Base-by-base conservation (phyloP, 1,284 basidiomycete genomes). In the Ceratobasidium theobromae region DNA sequence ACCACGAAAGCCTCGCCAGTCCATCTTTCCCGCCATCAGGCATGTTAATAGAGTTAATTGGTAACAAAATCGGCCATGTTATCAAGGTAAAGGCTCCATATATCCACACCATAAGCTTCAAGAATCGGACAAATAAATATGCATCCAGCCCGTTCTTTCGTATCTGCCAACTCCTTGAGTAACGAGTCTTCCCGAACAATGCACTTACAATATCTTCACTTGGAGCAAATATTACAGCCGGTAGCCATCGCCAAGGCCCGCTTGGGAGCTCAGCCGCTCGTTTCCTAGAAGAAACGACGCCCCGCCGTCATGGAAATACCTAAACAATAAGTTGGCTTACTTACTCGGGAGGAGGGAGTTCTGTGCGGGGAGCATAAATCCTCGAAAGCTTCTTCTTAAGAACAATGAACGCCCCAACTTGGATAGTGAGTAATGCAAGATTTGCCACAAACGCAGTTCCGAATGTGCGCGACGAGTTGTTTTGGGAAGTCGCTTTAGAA, bases 91-190 rank as follows among this genome's bases (percentile, higher is more conserved):
- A 70, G 66, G 77, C 53, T 66, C 90, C 87, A 90, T 74, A 96
- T 89, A 95, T 80, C 72, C 87, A 84, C 60, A 89, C 75, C 83
- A 93, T 88, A 79, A 91, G 65, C 18, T 77, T 74, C 38, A 95
- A 81, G 76, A 91, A 98, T 65, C 93, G 88, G 52, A 97, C 85
- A 73, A 93, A 98, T 75, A 97, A 88, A 79, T 96, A 99, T 32
- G 94, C 91, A 74, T 99, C 96, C 67, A 93, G 83, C 35, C 96
- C 95, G 71, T 97, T 96, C 68, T 86, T 69, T 12, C 65, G 68
- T 49, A 69, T 69, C 68, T 69, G 25, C n/a, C 12, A 49, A 32
- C 18, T n/a, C 23, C 11, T 33, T 49, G 6, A 55, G 43, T 43
- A 40, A 12, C 9, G 49, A 41, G 35, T 40, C 25, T 25, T n/a